These are phyloP conservation scores for Hyaloperonospora arabidopsidis DNA, from an alignment of 352 stramenopile species.

Conservation along the genomic window DNA sequence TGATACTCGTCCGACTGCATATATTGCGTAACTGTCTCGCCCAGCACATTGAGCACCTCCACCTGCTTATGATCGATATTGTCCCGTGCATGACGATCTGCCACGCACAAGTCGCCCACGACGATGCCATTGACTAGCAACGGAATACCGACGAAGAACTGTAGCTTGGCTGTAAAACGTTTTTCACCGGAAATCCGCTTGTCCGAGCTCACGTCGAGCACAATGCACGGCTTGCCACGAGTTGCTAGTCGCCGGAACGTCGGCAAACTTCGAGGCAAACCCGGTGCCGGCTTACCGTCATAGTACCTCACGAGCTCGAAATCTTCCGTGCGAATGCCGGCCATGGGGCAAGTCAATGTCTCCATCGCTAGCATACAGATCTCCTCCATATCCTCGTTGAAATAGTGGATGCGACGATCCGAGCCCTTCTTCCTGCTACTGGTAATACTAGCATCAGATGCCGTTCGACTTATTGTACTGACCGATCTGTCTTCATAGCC, in stretches of 20 bases:
- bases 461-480: slow-evolving; percentile 27
- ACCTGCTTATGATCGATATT: slow-evolving; percentile 79
- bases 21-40: slow-evolving; percentile 83
- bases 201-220: slow-evolving; percentile 80
- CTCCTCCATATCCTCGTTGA: slow-evolving; percentile 85
- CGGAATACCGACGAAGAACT: slow-evolving; percentile 85
- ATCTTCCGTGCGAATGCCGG: slow-evolving; percentile 79
- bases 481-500: slow-evolving; percentile 25
- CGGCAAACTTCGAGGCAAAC: slow-evolving; percentile 66
- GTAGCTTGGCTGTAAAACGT: slow-evolving; percentile 70
- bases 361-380: slow-evolving; percentile 86
- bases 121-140: slow-evolving; percentile 79
- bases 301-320: slow-evolving; percentile 84
- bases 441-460: slow-evolving; percentile 28
- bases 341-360: slow-evolving; percentile 78
- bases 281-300: slow-evolving; percentile 39
- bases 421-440: slow-evolving; percentile 33
- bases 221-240: slow-evolving; percentile 83
- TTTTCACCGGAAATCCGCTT: slow-evolving; percentile 86
- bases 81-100: slow-evolving; percentile 68
- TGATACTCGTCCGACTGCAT: slow-evolving; percentile 81
- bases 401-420: slow-evolving; percentile 68
- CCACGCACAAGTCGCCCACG: slow-evolving; percentile 80
- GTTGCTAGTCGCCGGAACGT: slow-evolving; percentile 82
- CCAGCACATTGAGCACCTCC: slow-evolving; percentile 81